Percentiles rank a stretch among this genome's conserved stretches.
These are phyloP conservation scores for Kingdonia uniflora DNA, from an alignment of 164 flowering plant species.

Conservation along the genomic window DNA sequence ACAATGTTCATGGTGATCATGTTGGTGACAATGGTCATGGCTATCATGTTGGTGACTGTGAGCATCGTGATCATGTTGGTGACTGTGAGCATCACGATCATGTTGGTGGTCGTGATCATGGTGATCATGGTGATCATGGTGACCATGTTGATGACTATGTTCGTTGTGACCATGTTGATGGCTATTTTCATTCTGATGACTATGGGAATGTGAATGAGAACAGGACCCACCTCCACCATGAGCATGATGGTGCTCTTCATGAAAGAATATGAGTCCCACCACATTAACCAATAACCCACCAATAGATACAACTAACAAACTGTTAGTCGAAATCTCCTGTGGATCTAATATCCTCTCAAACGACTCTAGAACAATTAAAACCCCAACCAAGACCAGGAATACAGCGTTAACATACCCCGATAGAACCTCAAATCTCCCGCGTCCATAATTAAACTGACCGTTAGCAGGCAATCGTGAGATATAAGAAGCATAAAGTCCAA, in stretches of 20 bases:
- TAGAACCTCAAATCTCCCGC: slow-evolving; percentile 95
- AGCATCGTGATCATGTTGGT: slow-evolving; percentile 16
- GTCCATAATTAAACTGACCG: slow-evolving; percentile 76
- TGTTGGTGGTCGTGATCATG: slow-evolving; percentile 16
- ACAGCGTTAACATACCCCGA: slow-evolving; percentile 99
- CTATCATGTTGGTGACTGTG: slow-evolving; percentile 14
- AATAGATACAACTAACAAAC: slow-evolving; percentile 72
- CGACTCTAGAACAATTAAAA: slow-evolving; percentile 80
- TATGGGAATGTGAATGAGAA: slow-evolving; percentile 51
- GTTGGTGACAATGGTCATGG: slow-evolving; percentile 13
- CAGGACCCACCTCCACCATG: slow-evolving; percentile 83
- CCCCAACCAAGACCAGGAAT: slow-evolving; percentile 83
- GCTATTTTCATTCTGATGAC: slow-evolving; percentile 17
- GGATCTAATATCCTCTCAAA: slow-evolving; percentile 96
- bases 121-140: slow-evolving; percentile 15
- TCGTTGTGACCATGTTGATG: slow-evolving; percentile 26
- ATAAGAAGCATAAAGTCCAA: slow-evolving; percentile 92
- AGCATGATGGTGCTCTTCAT: slow-evolving; percentile 99
- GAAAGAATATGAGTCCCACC: slow-evolving; percentile 85
- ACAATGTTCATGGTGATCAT: slow-evolving; percentile 18
- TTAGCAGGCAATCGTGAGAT: slow-evolving; percentile 89
- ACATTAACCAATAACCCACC: slow-evolving; percentile 93
- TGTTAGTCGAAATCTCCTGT: slow-evolving; percentile 86
- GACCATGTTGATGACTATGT: slow-evolving; percentile 18
- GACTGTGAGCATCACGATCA: slow-evolving; percentile 15